Conservation (phyloP, 768 basidiomycete species). For the Russula earlei region DNA sequence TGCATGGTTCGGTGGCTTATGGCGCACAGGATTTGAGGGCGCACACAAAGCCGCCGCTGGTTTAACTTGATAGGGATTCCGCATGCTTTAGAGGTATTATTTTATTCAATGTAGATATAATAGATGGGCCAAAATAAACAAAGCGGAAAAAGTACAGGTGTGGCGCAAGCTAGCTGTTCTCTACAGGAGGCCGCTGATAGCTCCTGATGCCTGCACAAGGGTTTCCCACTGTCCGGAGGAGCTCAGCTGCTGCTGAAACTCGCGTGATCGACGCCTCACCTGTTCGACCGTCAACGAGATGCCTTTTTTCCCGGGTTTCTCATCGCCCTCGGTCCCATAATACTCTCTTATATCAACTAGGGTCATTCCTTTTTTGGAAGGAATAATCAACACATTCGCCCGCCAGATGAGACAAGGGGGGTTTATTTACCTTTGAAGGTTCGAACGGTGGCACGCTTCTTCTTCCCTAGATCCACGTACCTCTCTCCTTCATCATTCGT, state of each 20-base stretch:
- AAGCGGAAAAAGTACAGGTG: not conserved
- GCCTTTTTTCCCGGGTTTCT: conserved; percentile 77
- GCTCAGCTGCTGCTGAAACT: not conserved
- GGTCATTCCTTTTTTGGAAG: conserved; percentile 33
- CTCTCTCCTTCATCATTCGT: conserved; percentile 33
- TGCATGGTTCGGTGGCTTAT: conserved; percentile 62
- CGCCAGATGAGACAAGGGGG: conserved; percentile 24
- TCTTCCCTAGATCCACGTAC: conserved; percentile 64
- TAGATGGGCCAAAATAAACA: not conserved
- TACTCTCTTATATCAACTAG: conserved; percentile 71
- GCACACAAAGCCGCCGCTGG: conserved; percentile 69
- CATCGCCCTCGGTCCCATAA: conserved; percentile 42
- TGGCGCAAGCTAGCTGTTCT: no score
- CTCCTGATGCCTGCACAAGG: conserved; percentile 4
- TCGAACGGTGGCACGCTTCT: conserved; percentile 52
- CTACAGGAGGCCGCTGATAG: conserved; percentile 9
- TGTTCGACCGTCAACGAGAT: conserved; percentile 59
- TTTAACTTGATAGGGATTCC: conserved; percentile 28
- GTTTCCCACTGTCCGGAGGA: conserved; percentile 31
- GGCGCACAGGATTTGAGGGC: conserved; percentile 48
- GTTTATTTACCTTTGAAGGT: conserved; percentile 37
- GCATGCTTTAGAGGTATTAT: conserved; percentile 13
- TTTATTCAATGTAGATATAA: conserved; percentile 15
- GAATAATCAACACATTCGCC: not conserved
- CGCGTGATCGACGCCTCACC: conserved; percentile 30